Percentiles rank a stretch among this genome's conserved stretches.
phyloP scores from a whole-genome alignment of 129 eudicot species.

The Deinandra increscens region DNA sequence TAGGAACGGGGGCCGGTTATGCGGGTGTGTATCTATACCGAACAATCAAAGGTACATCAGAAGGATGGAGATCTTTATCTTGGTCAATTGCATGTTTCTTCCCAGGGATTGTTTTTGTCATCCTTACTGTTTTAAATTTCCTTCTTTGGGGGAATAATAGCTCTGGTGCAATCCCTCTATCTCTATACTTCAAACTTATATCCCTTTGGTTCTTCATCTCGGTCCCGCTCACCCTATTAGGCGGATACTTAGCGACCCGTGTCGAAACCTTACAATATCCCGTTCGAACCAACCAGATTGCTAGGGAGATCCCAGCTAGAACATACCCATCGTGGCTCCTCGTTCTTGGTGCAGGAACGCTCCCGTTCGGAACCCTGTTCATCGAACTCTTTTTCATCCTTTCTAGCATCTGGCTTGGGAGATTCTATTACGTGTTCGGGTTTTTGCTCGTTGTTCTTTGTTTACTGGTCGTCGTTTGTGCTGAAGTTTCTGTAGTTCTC shows the following conservation, averaged over 20 bases:
- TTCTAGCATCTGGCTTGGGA: slow-evolving; percentile 44
- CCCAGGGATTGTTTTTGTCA: slow-evolving; percentile 57
- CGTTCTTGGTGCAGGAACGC: slow-evolving; percentile 74
- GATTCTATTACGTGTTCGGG: slow-evolving; percentile 42
- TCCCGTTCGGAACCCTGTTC: slow-evolving; percentile 67
- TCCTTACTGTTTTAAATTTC: slow-evolving; percentile 53
- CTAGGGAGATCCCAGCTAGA: slow-evolving; percentile 65
- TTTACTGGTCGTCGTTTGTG: slow-evolving; percentile 51
- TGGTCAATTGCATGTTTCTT: slow-evolving; percentile 66
- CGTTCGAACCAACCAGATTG: slow-evolving; percentile 61
- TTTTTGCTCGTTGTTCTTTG: slow-evolving; percentile 52
- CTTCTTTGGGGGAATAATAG: slow-evolving; percentile 69
- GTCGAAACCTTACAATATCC: slow-evolving; percentile 53
- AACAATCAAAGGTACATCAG: slow-evolving; percentile 53
- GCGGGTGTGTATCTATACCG: slow-evolving; percentile 22
- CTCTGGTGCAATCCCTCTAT: slow-evolving; percentile 65
- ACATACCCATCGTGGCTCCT: slow-evolving; percentile 72
- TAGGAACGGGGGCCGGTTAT: slow-evolving; percentile 9
- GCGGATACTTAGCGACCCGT: slow-evolving; percentile 59
- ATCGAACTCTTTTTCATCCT: slow-evolving; percentile 66
- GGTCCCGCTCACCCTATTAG: slow-evolving; percentile 62
- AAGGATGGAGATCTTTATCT: slow-evolving; percentile 62
- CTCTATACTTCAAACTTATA: slow-evolving; percentile 48
- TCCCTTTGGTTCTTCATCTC: slow-evolving; percentile 69
- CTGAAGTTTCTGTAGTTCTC: slow-evolving; percentile 63